Base-by-base conservation (phyloP, 2,329 filamentous ascomycete species). In the Colletotrichum higginsianum region DNA sequence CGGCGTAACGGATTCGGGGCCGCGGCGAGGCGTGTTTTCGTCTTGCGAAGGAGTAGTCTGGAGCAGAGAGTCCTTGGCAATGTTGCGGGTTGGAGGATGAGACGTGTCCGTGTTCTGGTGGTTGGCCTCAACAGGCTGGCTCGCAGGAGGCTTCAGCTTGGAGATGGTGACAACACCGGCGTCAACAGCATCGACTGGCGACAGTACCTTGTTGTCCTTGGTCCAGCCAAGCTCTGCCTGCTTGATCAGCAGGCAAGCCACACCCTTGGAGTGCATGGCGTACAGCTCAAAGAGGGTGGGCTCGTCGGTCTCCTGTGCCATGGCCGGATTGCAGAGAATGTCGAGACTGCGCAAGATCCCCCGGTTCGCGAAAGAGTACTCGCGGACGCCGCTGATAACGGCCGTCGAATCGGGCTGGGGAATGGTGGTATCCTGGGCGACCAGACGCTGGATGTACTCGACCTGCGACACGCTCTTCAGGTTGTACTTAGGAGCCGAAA, bases 251-350 rank as follows among this genome's bases (percentile, higher is more conserved):
- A 98, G 81, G 77, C 94, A 96, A 21, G 95, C 95, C n/a, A 98
- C 95, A 73, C 96, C 96, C 84, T 95, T 97, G 13, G 96, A 98
- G 82, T 99, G 96, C 92, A 98, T 97, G 42, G 94, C 93, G 80
- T 99, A 99, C 12, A 99, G 87, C 84, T 99, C 96, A 78, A 99
- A 98, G 16, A 98, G 84, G 0, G 92, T 91, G 18, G 90, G 90
- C 74, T 96, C 93, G 26, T 92, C 91, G 30, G 86, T 86, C 49
- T 89, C 88, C 71, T 90, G 86, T 8, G 87, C 83, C 73, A 90
- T 88, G 66, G 92, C 89, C 44, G 93, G 91, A 76, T 88, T 91
- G 77, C 92, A 90, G 35, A 98, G 88, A 78, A 99, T 94, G 78
- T 98, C 95, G 67, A 99, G 85, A 80, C 96, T 98, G 80, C 96